Conservation (phyloP, 768 basidiomycete genomes). For the Boletus rubropictus region DNA sequence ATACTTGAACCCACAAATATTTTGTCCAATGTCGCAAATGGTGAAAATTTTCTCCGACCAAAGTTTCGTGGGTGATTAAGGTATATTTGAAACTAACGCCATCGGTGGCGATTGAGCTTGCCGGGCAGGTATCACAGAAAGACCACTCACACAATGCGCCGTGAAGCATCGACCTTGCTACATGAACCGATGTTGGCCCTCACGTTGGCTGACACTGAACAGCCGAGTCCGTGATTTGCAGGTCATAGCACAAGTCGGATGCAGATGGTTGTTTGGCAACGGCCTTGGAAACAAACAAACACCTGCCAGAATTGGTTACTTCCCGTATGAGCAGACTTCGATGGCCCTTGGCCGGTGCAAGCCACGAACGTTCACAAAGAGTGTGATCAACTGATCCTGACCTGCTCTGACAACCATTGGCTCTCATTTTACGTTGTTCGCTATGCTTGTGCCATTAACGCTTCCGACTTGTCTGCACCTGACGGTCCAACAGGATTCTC, state of each 20-base stretch:
- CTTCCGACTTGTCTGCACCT: conserved; percentile 16
- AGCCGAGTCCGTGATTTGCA: neutral
- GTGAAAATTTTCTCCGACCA: neutral
- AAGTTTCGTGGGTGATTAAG: conserved; percentile 2
- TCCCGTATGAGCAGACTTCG: conserved; percentile 5
- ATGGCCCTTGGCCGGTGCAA: conserved; percentile 2
- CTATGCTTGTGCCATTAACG: conserved; percentile 26
- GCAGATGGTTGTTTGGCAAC: conserved; percentile 24
- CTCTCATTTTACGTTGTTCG: neutral
- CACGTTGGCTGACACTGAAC: neutral
- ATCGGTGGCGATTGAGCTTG: neutral
- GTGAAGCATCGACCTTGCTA: neutral
- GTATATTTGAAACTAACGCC: conserved; percentile 10
- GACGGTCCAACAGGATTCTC: conserved; percentile 4
- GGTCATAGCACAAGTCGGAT: neutral
- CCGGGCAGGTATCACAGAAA: neutral
- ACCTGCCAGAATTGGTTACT: conserved; percentile 9
- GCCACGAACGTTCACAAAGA: neutral
- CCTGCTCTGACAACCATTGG: neutral
- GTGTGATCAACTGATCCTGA: neutral
- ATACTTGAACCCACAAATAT: neutral
- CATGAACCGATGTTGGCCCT: neutral
- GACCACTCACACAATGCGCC: neutral
- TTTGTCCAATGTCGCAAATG: neutral
- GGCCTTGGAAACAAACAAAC: conserved; percentile 29